A percentile compares a stretch with the other conserved stretches of the same genome.
Evolutionary conservation across 2,329 filamentous ascomycete genomes (phyloP).

Genomic region (Fusarium lyarnte): DNA sequence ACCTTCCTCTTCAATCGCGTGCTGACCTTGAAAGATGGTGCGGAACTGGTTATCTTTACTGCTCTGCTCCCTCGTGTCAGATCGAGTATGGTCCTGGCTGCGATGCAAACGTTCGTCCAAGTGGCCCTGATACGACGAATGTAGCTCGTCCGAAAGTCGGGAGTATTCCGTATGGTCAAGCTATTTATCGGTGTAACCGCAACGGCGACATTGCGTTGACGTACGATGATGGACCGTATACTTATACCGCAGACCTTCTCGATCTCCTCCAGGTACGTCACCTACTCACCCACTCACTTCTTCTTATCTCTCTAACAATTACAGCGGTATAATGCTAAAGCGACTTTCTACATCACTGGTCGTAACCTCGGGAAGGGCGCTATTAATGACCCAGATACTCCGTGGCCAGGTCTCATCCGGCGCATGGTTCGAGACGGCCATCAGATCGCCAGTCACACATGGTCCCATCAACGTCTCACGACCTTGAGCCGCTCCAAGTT

Average conservation of each 20-base stretch:
- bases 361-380: slow-evolving; percentile 52
- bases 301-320: background rate
- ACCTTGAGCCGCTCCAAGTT: slow-evolving; percentile 47
- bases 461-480: slow-evolving; percentile 57
- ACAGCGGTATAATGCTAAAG: slow-evolving; percentile 49
- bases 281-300: fast-evolving
- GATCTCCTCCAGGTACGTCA: slow-evolving; percentile 45
- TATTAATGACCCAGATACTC: slow-evolving; percentile 52
- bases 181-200: slow-evolving; percentile 53
- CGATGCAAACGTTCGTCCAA: slow-evolving; percentile 64
- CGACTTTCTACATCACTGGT: slow-evolving; percentile 52
- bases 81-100: slow-evolving; percentile 69
- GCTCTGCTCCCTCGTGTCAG: slow-evolving; percentile 69
- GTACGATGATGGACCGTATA: slow-evolving; percentile 58
- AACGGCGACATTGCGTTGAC: slow-evolving; percentile 55
- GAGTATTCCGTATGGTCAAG: slow-evolving; percentile 63
- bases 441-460: slow-evolving; percentile 67
- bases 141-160: slow-evolving; percentile 64
- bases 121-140: slow-evolving; percentile 63
- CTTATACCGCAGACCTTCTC: slow-evolving; percentile 55
- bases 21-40: slow-evolving; percentile 58
- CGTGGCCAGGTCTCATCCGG: slow-evolving; percentile 49
- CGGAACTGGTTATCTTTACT: slow-evolving; percentile 64
- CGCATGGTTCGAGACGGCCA: slow-evolving; percentile 65
- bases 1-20: background rate